phyloP scores from a whole-genome alignment of 257 asterid species.

The Datura wrightii region DNA sequence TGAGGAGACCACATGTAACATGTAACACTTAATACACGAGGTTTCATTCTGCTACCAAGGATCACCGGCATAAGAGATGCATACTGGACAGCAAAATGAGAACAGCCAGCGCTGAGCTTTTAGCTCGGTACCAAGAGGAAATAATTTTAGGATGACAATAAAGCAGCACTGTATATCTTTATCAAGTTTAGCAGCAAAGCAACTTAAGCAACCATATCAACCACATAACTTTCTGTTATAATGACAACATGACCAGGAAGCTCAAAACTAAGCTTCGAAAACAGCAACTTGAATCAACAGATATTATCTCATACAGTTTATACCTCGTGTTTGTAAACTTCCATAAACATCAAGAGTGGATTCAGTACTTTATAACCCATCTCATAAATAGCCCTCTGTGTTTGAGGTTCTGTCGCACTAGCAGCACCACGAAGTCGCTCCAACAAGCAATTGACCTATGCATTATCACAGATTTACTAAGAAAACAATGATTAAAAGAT shows the following conservation, averaged over 20 bases:
- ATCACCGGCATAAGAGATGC: not conserved
- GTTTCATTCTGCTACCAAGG: not conserved
- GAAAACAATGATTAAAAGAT: not conserved
- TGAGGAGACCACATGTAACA: conserved; percentile 20
- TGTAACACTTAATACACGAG: not conserved
- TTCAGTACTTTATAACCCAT: conserved; percentile 78
- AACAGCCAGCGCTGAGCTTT: conserved; percentile 5
- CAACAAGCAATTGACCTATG: conserved; percentile 85
- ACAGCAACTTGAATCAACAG: conserved; percentile 21
- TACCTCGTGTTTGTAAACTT: conserved; percentile 91
- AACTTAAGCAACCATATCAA: conserved; percentile 2
- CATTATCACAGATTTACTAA: conserved; percentile 33
- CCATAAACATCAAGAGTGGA: conserved; percentile 75
- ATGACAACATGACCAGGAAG: conserved; percentile 26
- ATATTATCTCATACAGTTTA: conserved; percentile 32
- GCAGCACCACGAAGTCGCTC: conserved; percentile 99
- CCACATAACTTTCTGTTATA: conserved; percentile 9
- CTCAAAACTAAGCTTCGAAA: conserved; percentile 35
- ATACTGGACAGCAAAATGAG: not conserved
- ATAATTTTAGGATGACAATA: conserved; percentile 18
- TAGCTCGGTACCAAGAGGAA: not conserved
- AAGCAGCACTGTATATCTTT: conserved; percentile 17
- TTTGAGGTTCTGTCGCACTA: conserved; percentile 87
- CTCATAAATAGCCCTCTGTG: conserved; percentile 86
- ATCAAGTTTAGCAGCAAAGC: not conserved